Evolutionary conservation across 441 rosid genomes (phyloP), one percentile per base, ranked within the genome.

Genomic region (Raphanus hybrid): DNA sequence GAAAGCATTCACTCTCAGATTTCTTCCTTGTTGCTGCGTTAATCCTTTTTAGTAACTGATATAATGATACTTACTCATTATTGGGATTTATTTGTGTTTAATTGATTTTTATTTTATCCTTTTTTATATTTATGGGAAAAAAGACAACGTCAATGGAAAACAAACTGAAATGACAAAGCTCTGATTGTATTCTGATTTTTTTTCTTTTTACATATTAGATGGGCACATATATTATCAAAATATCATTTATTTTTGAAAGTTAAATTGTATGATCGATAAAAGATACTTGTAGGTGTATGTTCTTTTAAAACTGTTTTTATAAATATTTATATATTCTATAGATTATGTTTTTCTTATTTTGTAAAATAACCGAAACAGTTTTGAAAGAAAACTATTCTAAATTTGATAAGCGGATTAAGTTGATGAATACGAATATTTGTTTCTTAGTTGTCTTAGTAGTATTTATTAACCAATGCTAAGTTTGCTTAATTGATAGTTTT

Each of bases 21-120:
- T 80, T 78, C 77, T 68, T 75, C 80, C 77, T 68, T 75, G 77
- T 75, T 80, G 70, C 80, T 80, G 76, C 80, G 74, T 80, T 75
- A 80, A 80, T 80, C 65, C 75, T 18, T 16, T 43, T 54, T 74
- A 74, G 75, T 78, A 62, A 73, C 71, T 37, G 66, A 73, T 67
- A 72, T 78, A 78, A 78, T 70, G 52, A 50, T 66, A 74, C 73
- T 67, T 34, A 78, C 59, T 54, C 59, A 54, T 54, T 54, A 54
- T 54, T 54, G 59, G 59, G 59, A 54, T 54, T 78, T 78, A 45
- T 66, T 70, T 69, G 61, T 77, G 1, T 57, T 58, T 71, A 35
- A 8, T 27, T 27, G 65, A 29, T 0, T 64, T 2, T 12, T 27
- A 64, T 54, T 64, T 67, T 72, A 37, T 76, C 52, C 52, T 43